Evolutionary conservation across 768 basidiomycete species (phyloP), one percentile per base, ranked within the genome.

Genomic region (Vararia minispora): DNA sequence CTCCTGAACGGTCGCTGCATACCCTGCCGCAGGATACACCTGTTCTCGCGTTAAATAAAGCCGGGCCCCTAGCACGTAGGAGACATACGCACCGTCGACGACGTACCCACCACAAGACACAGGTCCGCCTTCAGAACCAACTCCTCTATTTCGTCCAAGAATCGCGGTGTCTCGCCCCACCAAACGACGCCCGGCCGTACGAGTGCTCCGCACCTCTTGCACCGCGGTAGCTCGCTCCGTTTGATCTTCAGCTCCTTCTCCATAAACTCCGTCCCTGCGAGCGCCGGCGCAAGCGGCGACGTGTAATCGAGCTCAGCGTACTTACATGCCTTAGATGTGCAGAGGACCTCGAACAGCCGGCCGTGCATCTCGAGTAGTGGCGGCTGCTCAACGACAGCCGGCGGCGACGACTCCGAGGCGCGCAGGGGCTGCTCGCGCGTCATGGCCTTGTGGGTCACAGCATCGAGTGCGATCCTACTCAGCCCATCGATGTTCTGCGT

Each of bases 401-500:
- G 33, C 5, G 40, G 34, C 8, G 22, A 6, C 8, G 40, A 36
- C 11, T n/a, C 29, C n/a, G 31, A 21, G 16, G 9, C 16, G 9
- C 20, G 12, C 6, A 33, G 31, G 18, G 36, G 14, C 30, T 33
- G 18, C 25, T 27, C 25, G 23, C 27, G 29, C 11, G 32, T 26
- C 14, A 31, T 45, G 25, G 29, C 31, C n/a, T n/a, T n/a, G 25
- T 31, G 28, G 6, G 37, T 45, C 33, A 50, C 35, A 24, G 55
- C 45, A 18, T 59, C 50, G 34, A 69, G 51, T 1, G 73, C 64
- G 39, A 57, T 52, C 4, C 50, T 41, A 43, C 66, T 67, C 16
- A 76, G 59, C 3, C 72, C 66, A 45, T 81, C 76, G n/a, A 76
- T 67, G 49, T 78, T 77, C 49, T 78, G 75, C 11, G 74, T 78